Conservation (phyloP, 2,329 filamentous ascomycete species). For the Zasmidium angulare region DNA sequence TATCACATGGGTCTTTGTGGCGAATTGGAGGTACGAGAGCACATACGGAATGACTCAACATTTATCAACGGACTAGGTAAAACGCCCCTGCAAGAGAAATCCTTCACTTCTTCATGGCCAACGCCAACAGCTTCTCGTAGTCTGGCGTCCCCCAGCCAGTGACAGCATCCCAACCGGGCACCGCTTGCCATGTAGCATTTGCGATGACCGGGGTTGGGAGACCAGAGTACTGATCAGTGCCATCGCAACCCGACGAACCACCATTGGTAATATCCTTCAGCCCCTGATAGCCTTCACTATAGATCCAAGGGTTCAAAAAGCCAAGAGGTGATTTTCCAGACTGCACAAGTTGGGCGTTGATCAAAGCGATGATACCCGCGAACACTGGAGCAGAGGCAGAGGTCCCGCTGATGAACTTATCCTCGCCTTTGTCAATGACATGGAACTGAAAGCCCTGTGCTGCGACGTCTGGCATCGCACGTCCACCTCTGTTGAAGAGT, state of each 20-base stretch:
- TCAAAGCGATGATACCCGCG: slow-evolving; percentile 60
- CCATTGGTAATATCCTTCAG: slow-evolving; percentile 51
- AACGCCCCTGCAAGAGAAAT: neutral
- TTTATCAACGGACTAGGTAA: neutral
- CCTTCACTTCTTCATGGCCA: slow-evolving; percentile 10
- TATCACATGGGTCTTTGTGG: no score
- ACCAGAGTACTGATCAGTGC: slow-evolving; percentile 28
- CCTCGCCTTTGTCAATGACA: slow-evolving; percentile 43
- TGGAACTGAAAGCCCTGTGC: slow-evolving; percentile 54
- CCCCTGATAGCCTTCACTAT: slow-evolving; percentile 51
- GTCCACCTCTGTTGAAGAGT: slow-evolving; percentile 44
- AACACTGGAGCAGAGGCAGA: slow-evolving; percentile 59
- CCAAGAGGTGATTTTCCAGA: slow-evolving; percentile 53
- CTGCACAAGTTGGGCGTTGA: slow-evolving; percentile 39
- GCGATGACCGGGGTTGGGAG: slow-evolving; percentile 18
- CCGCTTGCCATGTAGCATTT: slow-evolving; percentile 29
- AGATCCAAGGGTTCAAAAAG: slow-evolving; percentile 63
- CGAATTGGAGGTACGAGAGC: no score
- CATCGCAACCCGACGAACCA: slow-evolving; percentile 39
- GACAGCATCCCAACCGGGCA: slow-evolving; percentile 34
- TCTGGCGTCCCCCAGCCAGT: slow-evolving; percentile 35
- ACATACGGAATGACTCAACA: no score
- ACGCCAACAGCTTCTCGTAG: slow-evolving; percentile 21
- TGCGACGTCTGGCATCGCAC: slow-evolving; percentile 48
- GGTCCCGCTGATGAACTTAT: slow-evolving; percentile 50